Evolutionary conservation across 2,329 filamentous ascomycete species (phyloP).

Genomic region (Dothistroma septosporum): DNA sequence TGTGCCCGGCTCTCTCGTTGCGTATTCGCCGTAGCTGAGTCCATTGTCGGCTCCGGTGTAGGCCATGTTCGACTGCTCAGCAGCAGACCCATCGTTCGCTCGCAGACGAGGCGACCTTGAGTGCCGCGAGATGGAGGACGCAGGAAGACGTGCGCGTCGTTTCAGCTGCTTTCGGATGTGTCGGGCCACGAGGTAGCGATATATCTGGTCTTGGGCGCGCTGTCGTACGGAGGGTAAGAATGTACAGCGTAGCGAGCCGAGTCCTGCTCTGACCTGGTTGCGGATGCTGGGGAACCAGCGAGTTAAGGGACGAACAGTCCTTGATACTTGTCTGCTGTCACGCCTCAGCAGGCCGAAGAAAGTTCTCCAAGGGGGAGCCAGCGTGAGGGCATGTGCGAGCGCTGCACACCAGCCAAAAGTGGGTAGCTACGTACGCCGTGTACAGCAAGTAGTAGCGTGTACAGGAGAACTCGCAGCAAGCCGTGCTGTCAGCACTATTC

Average conservation of each 20-base stretch:
- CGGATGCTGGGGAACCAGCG: constrained; percentile 51
- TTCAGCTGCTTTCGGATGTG: constrained; percentile 27
- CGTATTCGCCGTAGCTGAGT: constrained; percentile 36
- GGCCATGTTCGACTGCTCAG: constrained; percentile 31
- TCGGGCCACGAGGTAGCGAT: constrained; percentile 42
- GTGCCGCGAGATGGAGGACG: background rate
- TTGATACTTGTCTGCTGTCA: background rate
- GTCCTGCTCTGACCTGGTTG: constrained; percentile 60
- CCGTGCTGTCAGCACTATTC: background rate
- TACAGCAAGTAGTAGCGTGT: too few relatives aligned
- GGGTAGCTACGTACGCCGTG: background rate
- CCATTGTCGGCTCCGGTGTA: constrained; percentile 22
- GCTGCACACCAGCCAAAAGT: background rate
- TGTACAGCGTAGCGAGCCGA: constrained; percentile 69
- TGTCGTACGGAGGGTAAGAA: constrained; percentile 68
- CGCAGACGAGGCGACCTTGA: background rate
- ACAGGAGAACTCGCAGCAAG: background rate
- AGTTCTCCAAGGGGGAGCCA: constrained; percentile 31
- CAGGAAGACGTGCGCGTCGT: background rate
- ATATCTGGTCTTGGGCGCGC: constrained; percentile 70
- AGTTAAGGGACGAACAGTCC: constrained; percentile 5
- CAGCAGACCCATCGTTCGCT: constrained; percentile 33
- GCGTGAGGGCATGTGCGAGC: constrained; percentile 8
- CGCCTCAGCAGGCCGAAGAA: constrained; percentile 20
- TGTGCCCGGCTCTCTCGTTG: constrained; percentile 59